Evolutionary conservation across 352 stramenopile species (phyloP).

Genomic region (Globisporangium heterothallicum): DNA sequence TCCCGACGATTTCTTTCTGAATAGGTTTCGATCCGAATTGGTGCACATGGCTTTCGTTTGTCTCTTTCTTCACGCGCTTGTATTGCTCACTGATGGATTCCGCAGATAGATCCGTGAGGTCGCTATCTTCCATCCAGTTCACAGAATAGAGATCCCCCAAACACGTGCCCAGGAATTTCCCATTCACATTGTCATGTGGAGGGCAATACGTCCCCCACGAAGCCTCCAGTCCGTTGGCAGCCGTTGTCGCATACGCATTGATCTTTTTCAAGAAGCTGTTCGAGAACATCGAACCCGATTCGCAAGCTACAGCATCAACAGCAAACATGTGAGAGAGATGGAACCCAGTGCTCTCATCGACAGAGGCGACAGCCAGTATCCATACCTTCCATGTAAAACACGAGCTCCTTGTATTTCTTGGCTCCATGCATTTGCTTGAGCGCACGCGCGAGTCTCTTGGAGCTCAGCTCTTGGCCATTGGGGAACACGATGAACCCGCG

Average conservation of each 20-base stretch:
- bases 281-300: conserved; percentile 90
- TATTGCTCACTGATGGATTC: conserved; percentile 83
- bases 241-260: conserved; percentile 87
- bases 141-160: conserved; percentile 88
- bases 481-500: conserved; percentile 83
- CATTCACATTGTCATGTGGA: conserved; percentile 66
- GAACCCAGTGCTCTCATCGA: no score
- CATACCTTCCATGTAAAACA: conserved; percentile 87
- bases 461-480: conserved; percentile 61
- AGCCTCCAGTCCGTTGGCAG: conserved; percentile 82
- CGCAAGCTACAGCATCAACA: conserved; percentile 51
- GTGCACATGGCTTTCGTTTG: conserved; percentile 79
- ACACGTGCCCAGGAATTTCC: conserved; percentile 67
- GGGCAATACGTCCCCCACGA: conserved; percentile 90
- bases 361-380: no score
- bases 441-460: conserved; percentile 54
- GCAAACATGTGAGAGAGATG: conserved; percentile 6
- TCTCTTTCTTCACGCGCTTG: conserved; percentile 60
- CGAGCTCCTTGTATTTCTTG: conserved; percentile 88
- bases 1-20: conserved; percentile 70
- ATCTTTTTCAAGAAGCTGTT: conserved; percentile 66
- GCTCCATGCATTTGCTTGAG: conserved; percentile 77
- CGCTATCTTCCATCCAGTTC: conserved; percentile 91
- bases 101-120: conserved; percentile 66
- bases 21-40: conserved; percentile 59